Evolutionary conservation across 768 basidiomycete species (phyloP), one percentile per base, ranked within the genome.

Genomic region (Chiua virens): DNA sequence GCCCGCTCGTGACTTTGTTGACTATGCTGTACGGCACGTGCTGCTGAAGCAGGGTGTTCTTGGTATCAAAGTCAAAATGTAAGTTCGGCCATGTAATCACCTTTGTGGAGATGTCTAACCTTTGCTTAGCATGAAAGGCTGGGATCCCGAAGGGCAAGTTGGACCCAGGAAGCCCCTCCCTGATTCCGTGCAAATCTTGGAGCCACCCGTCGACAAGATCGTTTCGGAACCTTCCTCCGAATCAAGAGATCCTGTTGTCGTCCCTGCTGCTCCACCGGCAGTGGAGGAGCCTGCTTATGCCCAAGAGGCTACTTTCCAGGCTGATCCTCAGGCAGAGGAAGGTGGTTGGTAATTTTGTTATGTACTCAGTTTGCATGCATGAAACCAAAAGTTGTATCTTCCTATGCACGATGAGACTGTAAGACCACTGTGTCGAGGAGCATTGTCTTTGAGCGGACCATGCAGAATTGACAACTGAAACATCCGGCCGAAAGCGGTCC

Each of bases 1-100:
- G 77, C 97, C 97, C 61, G 87, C 86, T 43, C 79, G 86, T 48
- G 97, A 99, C 71, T 99, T 95, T 65, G 94, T 99, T 56, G 96
- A 98, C 78, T 82, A 92, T 62, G 97, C 97, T 53, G 95, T 98
- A 64, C 85, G 97, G 61, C 97, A 99, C 79, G 97, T 98, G 64
- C 83, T 98, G 64, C 85, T 99, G 59, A 88, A 91, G 63, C 97
- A 99, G 73, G 97, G 97, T 85, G 97, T 99, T 45, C 83, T 99
- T 56, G 97, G 97, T 68, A 98, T 99, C 83, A 99, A 99, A 75
- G 97, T 99, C 67, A 99, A 98, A 79, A 99, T 98, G 94, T 95
- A 67, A 56, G 84, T 69, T 18, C 36, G 13, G 15, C 23, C 22
- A 8, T 21, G 28, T 35, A 21, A 17, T 28, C 11, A 43, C 13